Percentiles rank a stretch among this genome's conserved stretches.
These are phyloP conservation scores for Bocquillonia castaneifolia DNA, from an alignment of 441 rosid species.

Conservation along the genomic window DNA sequence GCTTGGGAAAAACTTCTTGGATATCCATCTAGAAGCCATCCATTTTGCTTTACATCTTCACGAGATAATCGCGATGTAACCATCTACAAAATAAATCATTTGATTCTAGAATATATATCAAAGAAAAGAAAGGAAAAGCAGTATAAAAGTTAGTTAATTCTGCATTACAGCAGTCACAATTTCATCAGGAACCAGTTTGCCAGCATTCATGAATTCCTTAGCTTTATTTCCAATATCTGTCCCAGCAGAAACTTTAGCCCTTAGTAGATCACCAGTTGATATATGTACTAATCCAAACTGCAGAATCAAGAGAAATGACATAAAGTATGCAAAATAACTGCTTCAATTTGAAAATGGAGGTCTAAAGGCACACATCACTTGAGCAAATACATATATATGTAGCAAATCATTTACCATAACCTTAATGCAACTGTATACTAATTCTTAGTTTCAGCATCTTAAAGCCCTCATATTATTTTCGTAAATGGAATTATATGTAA, in stretches of 20 bases:
- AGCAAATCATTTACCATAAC: background rate
- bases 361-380: background rate
- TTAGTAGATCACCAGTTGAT: conserved; percentile 85
- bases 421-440: background rate
- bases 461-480: too few relatives aligned
- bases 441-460: too few relatives aligned
- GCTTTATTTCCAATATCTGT: conserved; percentile 76
- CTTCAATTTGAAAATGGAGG: background rate
- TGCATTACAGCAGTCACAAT: conserved; percentile 62
- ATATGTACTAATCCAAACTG: conserved; percentile 92
- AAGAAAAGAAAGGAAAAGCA: conserved; percentile 15
- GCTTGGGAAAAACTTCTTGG: conserved; percentile 76
- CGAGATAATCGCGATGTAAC: conserved; percentile 58
- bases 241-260: conserved; percentile 73
- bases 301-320: conserved; percentile 16
- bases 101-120: background rate
- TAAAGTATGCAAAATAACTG: background rate
- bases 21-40: conserved; percentile 97
- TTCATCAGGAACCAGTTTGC: conserved; percentile 82
- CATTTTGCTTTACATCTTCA: conserved; percentile 68
- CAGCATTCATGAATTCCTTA: conserved; percentile 75
- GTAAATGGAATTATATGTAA: too few relatives aligned
- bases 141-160: conserved; percentile 8
- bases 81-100: conserved; percentile 47
- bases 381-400: background rate